Evolutionary conservation across 768 basidiomycete genomes (phyloP), one percentile per base, ranked within the genome.

Genomic region (Rhodotorula sphaerocarpa): DNA sequence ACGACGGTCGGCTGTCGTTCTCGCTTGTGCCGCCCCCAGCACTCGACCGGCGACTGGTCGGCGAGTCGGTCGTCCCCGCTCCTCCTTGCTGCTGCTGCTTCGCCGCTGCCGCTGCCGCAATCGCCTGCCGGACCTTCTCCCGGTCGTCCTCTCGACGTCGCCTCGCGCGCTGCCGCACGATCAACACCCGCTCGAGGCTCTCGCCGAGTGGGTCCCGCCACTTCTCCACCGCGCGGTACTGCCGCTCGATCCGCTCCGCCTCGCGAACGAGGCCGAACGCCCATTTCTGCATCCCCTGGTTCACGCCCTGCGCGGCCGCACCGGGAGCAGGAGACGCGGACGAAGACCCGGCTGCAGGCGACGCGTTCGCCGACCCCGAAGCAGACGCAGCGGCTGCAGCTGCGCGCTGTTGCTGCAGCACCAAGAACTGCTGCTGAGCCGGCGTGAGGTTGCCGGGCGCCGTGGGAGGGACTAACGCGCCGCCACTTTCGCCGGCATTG

Each of bases 131-230:
- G 33, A 34, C 31, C 44, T 10, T 34, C 55, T 46, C 55, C 31
- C 55, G 18, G 25, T 50, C 43, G 27, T 41, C 61, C 39, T 42
- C 61, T 16, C 27, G 47, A 5, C 34, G 20, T 20, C 45, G 23
- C 42, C 27, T 34, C 55, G 36, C 43, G 47, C 44, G 31, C 34
- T 42, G 20, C 28, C 51, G 31, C 41, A 39, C 45, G 34, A 42
- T 25, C 28, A 68, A 31, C 2, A 64, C 67, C 41, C 67, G 52
- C 56, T 68, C 63, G 42, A 68, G 46, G 28, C 59, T 60, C 56
- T 68, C 67, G 9, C 67, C 67, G 21, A 68, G 28, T 31, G 67
- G 67, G 46, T 68, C 67, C 11, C 67, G 39, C 67, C 67, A 68
- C 59, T 61, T 58, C 47, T 61, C 62, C 7, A 58, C 59, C 9